Percentiles rank a stretch among this genome's conserved stretches.
Evolutionary conservation across 306 rosid species (phyloP).

Genomic region (Gastrolobium villosum): DNA sequence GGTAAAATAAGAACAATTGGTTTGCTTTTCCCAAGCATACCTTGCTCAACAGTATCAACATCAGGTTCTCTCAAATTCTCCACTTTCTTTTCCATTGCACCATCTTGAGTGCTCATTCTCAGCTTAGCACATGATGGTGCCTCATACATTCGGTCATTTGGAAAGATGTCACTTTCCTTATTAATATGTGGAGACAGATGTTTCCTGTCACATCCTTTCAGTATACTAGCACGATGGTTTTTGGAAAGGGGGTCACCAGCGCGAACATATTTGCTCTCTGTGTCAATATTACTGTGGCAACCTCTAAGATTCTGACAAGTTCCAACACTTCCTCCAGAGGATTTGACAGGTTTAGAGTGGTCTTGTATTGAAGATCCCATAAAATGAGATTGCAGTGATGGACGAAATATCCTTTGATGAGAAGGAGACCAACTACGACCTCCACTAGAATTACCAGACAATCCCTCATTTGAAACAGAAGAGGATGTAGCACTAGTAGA

Average conservation of each 20-base stretch:
- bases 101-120: constrained; percentile 50
- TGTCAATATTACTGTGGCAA: constrained; percentile 41
- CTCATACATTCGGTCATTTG: constrained; percentile 42
- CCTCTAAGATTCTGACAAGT: constrained; percentile 53
- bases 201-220: constrained; percentile 53
- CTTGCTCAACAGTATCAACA: constrained; percentile 48
- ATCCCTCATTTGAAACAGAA: constrained; percentile 63
- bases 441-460: constrained; percentile 63
- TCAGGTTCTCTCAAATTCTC: constrained; percentile 53
- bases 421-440: constrained; percentile 67
- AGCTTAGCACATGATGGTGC: constrained; percentile 47
- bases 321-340: constrained; percentile 49
- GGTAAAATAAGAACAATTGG: constrained; percentile 70
- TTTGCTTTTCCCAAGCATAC: constrained; percentile 52
- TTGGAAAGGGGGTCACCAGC: constrained; percentile 54
- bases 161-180: constrained; percentile 51
- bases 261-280: constrained; percentile 50
- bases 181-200: constrained; percentile 43
- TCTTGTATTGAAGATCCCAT: constrained; percentile 52
- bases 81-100: constrained; percentile 52
- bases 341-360: constrained; percentile 51
- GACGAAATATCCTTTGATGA: constrained; percentile 53
- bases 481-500: constrained; percentile 67
- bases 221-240: constrained; percentile 45
- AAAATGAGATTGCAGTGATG: constrained; percentile 68